Percentiles rank a stretch among this genome's conserved stretches.
These are phyloP conservation scores for Cadophora gregata DNA, from an alignment of 2,329 filamentous ascomycete species.

Conservation along the genomic window DNA sequence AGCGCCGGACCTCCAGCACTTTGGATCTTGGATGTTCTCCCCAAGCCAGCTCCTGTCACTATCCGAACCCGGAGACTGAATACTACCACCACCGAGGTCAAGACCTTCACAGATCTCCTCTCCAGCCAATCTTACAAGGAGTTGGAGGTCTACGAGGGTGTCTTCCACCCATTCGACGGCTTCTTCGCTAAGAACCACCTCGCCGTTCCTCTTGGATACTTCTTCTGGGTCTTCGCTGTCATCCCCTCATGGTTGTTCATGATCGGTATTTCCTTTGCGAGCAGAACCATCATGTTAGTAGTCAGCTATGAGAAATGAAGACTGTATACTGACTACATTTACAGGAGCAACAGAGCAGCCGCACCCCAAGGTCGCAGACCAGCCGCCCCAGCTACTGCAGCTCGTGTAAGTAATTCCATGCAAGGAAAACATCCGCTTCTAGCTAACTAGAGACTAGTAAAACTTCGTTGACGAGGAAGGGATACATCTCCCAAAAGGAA, in stretches of 20 bases:
- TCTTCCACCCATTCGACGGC: constrained; percentile 80
- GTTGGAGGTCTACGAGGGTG: constrained; percentile 61
- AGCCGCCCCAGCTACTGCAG: constrained; percentile 30
- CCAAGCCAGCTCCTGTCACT: constrained; percentile 66
- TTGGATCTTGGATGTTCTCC: constrained; percentile 71
- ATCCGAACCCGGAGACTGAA: constrained; percentile 72
- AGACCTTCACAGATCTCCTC: constrained; percentile 66
- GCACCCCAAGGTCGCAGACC: constrained; percentile 29
- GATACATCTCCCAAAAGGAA: constrained; percentile 18
- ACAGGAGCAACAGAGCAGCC: constrained; percentile 36
- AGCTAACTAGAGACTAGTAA: constrained; percentile 28
- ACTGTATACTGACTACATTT: constrained; percentile 34
- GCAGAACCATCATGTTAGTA: constrained; percentile 77
- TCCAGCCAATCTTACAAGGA: constrained; percentile 58
- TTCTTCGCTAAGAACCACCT: constrained; percentile 66
- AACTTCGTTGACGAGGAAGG: neutral
- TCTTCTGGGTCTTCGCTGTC: constrained; percentile 69
- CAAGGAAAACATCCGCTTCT: constrained; percentile 36
- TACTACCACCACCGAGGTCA: constrained; percentile 68
- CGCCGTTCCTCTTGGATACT: constrained; percentile 68
- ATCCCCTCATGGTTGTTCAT: constrained; percentile 80
- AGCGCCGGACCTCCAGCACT: constrained; percentile 67
- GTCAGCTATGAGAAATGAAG: constrained; percentile 19
- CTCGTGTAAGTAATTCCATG: constrained; percentile 37
- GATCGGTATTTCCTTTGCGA: constrained; percentile 75